Percentiles rank a stretch among this genome's conserved stretches.
phyloP scores from a whole-genome alignment of 1,139 yeast species.

The Lodderomyces beijingensis region DNA sequence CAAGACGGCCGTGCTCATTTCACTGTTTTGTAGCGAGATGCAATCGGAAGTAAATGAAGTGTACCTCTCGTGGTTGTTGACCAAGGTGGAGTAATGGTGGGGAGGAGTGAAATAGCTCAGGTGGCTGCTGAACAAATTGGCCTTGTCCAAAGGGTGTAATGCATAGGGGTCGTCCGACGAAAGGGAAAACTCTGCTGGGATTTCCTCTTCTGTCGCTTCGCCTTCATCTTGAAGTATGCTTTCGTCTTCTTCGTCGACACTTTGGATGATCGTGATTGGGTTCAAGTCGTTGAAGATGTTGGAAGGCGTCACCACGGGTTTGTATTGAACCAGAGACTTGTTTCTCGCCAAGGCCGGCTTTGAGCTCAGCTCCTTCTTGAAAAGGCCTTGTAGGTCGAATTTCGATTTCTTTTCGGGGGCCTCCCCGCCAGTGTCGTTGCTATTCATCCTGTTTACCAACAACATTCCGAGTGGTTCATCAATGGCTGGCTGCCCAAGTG shows the following conservation, averaged over 20 bases:
- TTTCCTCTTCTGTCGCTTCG: slow-evolving; percentile 2
- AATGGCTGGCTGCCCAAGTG: too few species aligned
- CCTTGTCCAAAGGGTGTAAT: slow-evolving; percentile 1
- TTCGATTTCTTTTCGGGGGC: slow-evolving; percentile 6
- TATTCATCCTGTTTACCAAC: slow-evolving; percentile 9
- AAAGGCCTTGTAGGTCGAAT: slow-evolving; percentile 10
- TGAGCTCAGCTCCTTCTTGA: too few species aligned
- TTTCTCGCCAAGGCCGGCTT: background rate
- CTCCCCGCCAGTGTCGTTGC: slow-evolving; percentile 1
- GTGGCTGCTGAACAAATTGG: slow-evolving; percentile 3
- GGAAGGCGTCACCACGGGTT: background rate
- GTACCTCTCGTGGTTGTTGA: slow-evolving; percentile 16
- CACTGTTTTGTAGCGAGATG: slow-evolving; percentile 37
- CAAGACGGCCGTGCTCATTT: slow-evolving; percentile 29
- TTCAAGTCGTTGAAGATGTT: slow-evolving; percentile 5
- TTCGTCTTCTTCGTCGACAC: slow-evolving; percentile 8
- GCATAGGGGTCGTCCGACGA: background rate
- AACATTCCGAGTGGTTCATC: too few species aligned
- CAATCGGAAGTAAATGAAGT: slow-evolving; percentile 36
- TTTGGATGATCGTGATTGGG: slow-evolving; percentile 9
- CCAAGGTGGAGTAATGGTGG: slow-evolving; percentile 4
- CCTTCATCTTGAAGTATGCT: slow-evolving; percentile 1
- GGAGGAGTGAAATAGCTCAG: slow-evolving; percentile 3
- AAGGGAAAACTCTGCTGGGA: background rate
- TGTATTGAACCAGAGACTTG: background rate